Evolutionary conservation across 495 filamentous ascomycete genomes (phyloP), one percentile per base, ranked within the genome.

Genomic region (Aspergillus homomorphus): DNA sequence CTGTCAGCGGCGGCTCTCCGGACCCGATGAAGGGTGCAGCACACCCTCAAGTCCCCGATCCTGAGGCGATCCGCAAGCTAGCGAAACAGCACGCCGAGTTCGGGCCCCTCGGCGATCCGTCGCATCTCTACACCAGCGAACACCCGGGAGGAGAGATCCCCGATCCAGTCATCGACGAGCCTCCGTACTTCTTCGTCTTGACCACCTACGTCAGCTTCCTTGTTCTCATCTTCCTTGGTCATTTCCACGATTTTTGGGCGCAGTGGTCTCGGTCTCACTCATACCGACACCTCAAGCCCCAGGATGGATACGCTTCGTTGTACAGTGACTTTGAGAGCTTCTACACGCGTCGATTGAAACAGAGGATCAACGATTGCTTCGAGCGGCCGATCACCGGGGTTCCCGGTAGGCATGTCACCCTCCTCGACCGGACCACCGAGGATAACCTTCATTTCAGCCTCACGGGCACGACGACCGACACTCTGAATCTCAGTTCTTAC

Each of bases 311-410:
- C 70, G 91, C 91, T 5, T 89, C 91, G 38, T 74, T 96, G 59
- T 93, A 95, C 69, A 90, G 88, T 63, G 91, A 95, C 71, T 96
- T 96, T 63, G 91, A 96, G 77, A 95, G 88, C 73, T 96, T 96
- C 71, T 96, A 95, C 73, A 87, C 89, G 22, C 80, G 91, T n/a
- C 79, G 91, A 43, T 65, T 96, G 67, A 95, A 96, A 76, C 82
- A 88, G 77, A 80, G 91, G 45, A 89, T 96, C 57, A 91, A 94
- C 59, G 91, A 96, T 72, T 92, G 89, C 72, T 96, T 96, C 68
- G 84, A 88, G 51, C 80, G 91, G 52, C 89, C 90, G n/a, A 86
- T 83, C 45, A 93, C 89, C 20, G 91, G 91, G 30, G 91, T 96
- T 41, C 91, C 91, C 14, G 91, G 91, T 42, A 82, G 91, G 48